Base-by-base conservation (phyloP, 78 protist genomes). In the Dictyostelium discoideum region DNA sequence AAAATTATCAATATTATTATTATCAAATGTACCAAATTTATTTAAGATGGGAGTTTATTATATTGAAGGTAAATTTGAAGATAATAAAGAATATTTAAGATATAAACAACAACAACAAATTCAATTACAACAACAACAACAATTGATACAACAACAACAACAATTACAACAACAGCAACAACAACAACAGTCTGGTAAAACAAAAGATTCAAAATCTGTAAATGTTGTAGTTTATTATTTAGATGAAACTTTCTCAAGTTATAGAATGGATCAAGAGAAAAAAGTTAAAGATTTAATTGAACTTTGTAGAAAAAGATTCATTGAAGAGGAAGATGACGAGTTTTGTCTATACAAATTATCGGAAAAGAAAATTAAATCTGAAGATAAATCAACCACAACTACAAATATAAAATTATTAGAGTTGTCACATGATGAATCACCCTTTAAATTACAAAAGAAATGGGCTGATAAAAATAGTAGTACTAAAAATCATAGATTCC, bases 11-110 rank as follows among this genome's bases (percentile, higher is more conserved):
- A 89, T 89, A 40, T 80, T 89, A 18, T 80, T 89, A 69, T 77
- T 89, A 26, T 89, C 94, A 42, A 89, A 89, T 81, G 48, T 89
- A 32, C 94, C 94, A 13, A 89, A 80, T 67, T 85, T 81, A n/a
- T 89, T 44, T 40, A 89, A 89, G 48, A 78, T 89, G 87, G 94
- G 94, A 26, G 44, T 40, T 24, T 40, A 85, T 16, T 89, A 89
- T 80, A 50, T 89, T 26, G 94, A 89, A 44, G 94, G 94, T 44
- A 57, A 84, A 32, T 89, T 89, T 46, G 94, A 89, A 24, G 73
- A 67, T n/a, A 76, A 60, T 42, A 18, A 16, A 18, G 85, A 87
- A 18, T 26, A 50, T 82, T n/a, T n/a, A 82, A 82, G 60, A 50
- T 29, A n/a, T 16, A 60, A 84, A 39, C 77, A 54, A 63, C 85